Base-by-base conservation (phyloP, 257 asterid species). In the Nicotiana otophora region DNA sequence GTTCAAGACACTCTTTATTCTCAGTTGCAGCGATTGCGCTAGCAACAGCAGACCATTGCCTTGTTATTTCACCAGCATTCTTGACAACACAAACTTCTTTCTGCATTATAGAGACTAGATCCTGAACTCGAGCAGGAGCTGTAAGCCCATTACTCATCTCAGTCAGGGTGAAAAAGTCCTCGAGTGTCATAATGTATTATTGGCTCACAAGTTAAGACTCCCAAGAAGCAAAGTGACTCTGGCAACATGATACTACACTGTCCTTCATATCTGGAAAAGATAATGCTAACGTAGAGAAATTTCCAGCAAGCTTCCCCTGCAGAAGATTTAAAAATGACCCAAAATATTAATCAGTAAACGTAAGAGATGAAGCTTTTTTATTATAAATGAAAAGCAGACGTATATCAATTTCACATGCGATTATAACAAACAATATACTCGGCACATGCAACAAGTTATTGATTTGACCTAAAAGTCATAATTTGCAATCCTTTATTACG, bases 41-140 rank as follows among this genome's bases (percentile, higher is more conserved):
- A 54, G 90, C 93, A 81, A 92, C 92, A 54, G 90, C 89, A 34
- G 91, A 91, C 93, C 94, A 89, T 85, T 90, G 94, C 87, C 92
- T 84, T 1, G 84, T 86, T 4, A 88, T 75, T n/a, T 92, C 95
- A 69, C 83, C 78, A 28, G 62, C 78, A 84, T 86, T 87, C 81
- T 85, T 87, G 78, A 33, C 84, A 54, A 30, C 11, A 80, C 87
- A 87, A 67, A 82, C 84, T 65, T 87, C 91, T 61, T 85, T 90
- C 86, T 87, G 87, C 91, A 92, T 83, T n/a, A 87, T 77, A 82
- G 89, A 89, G 77, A 92, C 81, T 65, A 92, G 93, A 84, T 90
- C 97, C 89, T 68, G 82, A 81, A 92, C 91, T 72, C 95, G 90
- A 84, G 92, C 87, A 77, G 93, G 91, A 85, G 80, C 85, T 17